phyloP scores from a whole-genome alignment of 305 asterid genomes.

The Galium porrigens region DNA sequence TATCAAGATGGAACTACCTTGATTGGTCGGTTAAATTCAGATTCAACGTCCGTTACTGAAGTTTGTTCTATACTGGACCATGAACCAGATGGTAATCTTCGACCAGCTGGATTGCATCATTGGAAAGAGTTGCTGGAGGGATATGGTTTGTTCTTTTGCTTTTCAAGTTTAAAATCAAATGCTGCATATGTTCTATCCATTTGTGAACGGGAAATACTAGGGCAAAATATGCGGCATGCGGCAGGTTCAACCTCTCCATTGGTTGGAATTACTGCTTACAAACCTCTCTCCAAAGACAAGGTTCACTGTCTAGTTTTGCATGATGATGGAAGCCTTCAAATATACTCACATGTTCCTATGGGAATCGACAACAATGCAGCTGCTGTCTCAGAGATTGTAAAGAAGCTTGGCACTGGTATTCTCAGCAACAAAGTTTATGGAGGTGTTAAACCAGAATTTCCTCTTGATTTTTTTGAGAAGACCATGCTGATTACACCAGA shows the following conservation, averaged over 20 bases:
- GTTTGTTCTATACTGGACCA: conserved; percentile 59
- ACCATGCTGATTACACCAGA: conserved; percentile 79
- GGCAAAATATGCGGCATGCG: conserved; percentile 67
- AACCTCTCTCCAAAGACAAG: conserved; percentile 95
- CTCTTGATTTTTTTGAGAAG: conserved; percentile 92
- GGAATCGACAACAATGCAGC: conserved; percentile 55
- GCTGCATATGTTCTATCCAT: conserved; percentile 60
- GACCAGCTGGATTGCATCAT: conserved; percentile 87
- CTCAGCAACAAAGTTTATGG: conserved; percentile 83
- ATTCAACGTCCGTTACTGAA: conserved; percentile 59
- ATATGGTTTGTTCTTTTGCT: conserved; percentile 71
- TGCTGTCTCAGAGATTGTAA: conserved; percentile 68
- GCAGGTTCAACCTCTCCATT: conserved; percentile 73
- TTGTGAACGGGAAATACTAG: conserved; percentile 65
- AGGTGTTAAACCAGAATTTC: conserved; percentile 81
- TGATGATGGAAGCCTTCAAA: conserved; percentile 99
- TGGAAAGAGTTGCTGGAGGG: conserved; percentile 80
- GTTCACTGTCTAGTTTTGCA: conserved; percentile 83
- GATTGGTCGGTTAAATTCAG: conserved; percentile 71
- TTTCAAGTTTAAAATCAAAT: conserved; percentile 72
- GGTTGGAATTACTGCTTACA: conserved; percentile 92
- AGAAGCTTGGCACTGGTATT: conserved; percentile 79
- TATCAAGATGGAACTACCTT: conserved; percentile 84
- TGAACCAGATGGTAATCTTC: conserved; percentile 59
- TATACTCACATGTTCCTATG: conserved; percentile 66